Conservation (phyloP, 176 grass and related monocot species). For the Aegilops bicornis region DNA sequence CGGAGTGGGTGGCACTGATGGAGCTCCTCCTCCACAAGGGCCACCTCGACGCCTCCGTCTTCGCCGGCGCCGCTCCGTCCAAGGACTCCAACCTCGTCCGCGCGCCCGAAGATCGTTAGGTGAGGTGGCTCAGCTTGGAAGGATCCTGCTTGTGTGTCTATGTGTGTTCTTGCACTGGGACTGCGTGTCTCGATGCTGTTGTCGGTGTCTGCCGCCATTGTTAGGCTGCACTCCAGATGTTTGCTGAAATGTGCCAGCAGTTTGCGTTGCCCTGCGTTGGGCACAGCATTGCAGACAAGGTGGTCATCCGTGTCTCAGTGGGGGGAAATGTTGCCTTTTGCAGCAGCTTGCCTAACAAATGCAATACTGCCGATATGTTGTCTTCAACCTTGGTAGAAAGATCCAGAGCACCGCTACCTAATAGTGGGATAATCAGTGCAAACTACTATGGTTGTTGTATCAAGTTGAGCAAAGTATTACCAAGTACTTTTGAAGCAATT, state of each 20-base stretch:
- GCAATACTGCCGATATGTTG: background rate
- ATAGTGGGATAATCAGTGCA: background rate
- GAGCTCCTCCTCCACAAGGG: slow-evolving; percentile 59
- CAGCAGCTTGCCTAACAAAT: background rate
- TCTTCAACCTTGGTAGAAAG: background rate
- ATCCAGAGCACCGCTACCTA: background rate
- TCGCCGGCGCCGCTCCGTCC: slow-evolving; percentile 24
- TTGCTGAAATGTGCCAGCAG: slow-evolving; percentile 40
- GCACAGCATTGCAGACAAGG: background rate
- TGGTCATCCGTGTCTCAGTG: background rate
- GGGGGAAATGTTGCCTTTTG: background rate
- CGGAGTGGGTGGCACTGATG: slow-evolving; percentile 69
- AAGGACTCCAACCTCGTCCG: slow-evolving; percentile 66
- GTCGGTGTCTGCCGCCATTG: background rate
- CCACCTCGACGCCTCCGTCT: slow-evolving; percentile 43
- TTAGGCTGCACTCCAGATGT: slow-evolving; percentile 37
- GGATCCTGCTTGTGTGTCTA: background rate
- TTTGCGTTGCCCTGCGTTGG: background rate
- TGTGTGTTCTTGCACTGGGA: background rate
- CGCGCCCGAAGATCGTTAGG: slow-evolving; percentile 58
- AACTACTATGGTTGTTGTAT: no score
- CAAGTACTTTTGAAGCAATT: no score
- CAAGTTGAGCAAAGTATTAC: no score
- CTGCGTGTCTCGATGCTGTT: background rate
- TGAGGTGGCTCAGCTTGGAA: slow-evolving; percentile 14